Evolutionary conservation across 2,329 filamentous ascomycete species (phyloP).

Genomic region (Geoglossum cookeanum): DNA sequence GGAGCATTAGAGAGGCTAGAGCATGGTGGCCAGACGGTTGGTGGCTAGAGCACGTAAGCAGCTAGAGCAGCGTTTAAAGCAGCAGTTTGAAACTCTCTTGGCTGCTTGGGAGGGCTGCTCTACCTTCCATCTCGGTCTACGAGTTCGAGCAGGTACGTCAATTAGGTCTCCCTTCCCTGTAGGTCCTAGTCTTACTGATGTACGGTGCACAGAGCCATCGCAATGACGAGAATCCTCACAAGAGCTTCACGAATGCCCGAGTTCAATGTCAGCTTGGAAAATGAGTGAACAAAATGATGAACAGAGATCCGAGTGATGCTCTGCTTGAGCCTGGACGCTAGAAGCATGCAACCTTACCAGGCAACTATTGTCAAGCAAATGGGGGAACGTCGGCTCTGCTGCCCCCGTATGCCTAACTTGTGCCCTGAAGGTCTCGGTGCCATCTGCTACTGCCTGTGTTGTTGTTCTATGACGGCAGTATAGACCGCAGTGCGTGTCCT

Average conservation of each 20-base stretch:
- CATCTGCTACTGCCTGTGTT: not conserved
- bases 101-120: not conserved
- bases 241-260: constrained; percentile 10
- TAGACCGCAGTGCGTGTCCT: not conserved
- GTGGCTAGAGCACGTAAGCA: no score
- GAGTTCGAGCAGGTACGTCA: not conserved
- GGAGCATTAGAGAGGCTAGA: no score
- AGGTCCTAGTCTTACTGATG: not conserved
- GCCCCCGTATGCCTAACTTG: no score
- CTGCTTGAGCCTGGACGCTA: not conserved
- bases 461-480: not conserved
- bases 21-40: no score
- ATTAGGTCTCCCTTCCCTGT: not conserved
- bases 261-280: constrained; percentile 14
- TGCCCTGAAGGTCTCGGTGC: no score
- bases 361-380: not conserved
- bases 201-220: constrained; percentile 2
- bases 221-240: constrained; percentile 11
- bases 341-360: not conserved
- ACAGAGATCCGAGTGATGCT: constrained; percentile 28
- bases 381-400: not conserved
- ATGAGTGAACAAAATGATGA: constrained; percentile 24
- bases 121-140: not conserved
- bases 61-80: no score
- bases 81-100: no score